Percentiles rank a stretch among this genome's conserved stretches.
Conservation (phyloP, 2,329 filamentous ascomycete species). For the Herpotrichia juniperi region DNA sequence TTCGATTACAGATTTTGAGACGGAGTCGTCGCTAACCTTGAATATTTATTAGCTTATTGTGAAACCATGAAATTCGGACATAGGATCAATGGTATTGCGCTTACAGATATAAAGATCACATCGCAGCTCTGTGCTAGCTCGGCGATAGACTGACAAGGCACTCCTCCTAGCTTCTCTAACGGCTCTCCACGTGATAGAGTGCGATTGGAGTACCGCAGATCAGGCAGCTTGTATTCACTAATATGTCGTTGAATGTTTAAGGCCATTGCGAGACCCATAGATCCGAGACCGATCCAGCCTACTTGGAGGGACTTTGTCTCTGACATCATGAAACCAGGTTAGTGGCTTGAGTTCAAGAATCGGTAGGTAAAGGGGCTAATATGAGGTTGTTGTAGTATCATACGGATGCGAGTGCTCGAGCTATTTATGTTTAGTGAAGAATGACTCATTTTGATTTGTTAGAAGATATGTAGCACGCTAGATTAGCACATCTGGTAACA, state of each 20-base stretch:
- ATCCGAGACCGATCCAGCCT: conserved; percentile 53
- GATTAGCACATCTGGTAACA: too few relatives aligned
- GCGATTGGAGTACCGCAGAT: conserved; percentile 54
- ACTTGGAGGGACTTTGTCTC: conserved; percentile 6
- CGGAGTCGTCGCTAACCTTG: conserved; percentile 52
- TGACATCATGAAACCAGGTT: background rate
- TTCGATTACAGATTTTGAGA: conserved; percentile 41
- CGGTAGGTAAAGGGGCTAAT: too few relatives aligned
- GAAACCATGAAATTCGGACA: too few relatives aligned
- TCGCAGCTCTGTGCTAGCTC: conserved; percentile 27
- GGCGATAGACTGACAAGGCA: conserved; percentile 17
- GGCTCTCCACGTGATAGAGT: conserved; percentile 53
- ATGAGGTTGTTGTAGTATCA: background rate
- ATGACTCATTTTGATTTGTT: too few relatives aligned
- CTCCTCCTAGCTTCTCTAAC: conserved; percentile 34
- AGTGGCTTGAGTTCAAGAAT: background rate
- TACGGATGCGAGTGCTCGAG: too few relatives aligned
- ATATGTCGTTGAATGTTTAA: conserved; percentile 56
- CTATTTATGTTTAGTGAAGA: too few relatives aligned
- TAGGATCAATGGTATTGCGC: conserved; percentile 2
- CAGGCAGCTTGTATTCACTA: conserved; percentile 10
- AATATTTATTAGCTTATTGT: too few relatives aligned
- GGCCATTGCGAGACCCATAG: conserved; percentile 59
- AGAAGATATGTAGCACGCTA: too few relatives aligned
- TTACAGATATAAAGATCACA: conserved; percentile 44